Base-by-base conservation (phyloP, 1,284 basidiomycete species). In the Ustilago vetiveriae region DNA sequence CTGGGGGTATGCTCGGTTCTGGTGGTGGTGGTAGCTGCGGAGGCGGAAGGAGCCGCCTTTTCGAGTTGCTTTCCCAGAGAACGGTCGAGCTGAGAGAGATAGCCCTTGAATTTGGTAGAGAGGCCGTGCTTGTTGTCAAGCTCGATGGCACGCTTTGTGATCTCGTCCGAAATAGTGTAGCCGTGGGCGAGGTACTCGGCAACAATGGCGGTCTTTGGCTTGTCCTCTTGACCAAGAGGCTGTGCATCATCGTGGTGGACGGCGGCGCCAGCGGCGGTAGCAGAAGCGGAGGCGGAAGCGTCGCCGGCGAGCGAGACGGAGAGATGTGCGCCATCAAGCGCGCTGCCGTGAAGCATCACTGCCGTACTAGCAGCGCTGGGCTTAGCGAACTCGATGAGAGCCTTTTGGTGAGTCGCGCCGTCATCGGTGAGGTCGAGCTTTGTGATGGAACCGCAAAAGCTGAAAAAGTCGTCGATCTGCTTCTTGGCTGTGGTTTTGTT, bases 71-170 rank as follows among this genome's bases (percentile, higher is more conserved):
- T 40, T 35, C 75, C 74, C 8, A 77, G 72, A 10, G 66, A 53
- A 26, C 73, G 70, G 64, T 77, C 75, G 42, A 77, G 59, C 38
- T 60, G 48, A n/a, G 59, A 51, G 33, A 77, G 72, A 58, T 72
- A 77, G 39, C 40, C 41, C 41, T 60, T 72, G 68, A 77, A 77
- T 17, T 56, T 65, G 47, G 44, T 47, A 21, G 71, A 72, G 19
- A 74, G 68, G 29, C 75, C 75, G 51, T 77, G 71, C 75, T 77
- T 67, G 54, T 49, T 58, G 57, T 78, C 76, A 47, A 75, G 64
- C 32, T 74, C 76, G 59, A 78, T 74, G 35, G 76, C 76, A n/a
- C 65, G 64, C 62, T 75, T 63, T 37, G 74, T 68, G 42, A 76
- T 62, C 29, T 75, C 74, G 56, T 78, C 76, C 39, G 58, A 66